Evolutionary conservation across 2,329 filamentous ascomycete genomes (phyloP).

Genomic region (Fonsecaea pedrosoi): DNA sequence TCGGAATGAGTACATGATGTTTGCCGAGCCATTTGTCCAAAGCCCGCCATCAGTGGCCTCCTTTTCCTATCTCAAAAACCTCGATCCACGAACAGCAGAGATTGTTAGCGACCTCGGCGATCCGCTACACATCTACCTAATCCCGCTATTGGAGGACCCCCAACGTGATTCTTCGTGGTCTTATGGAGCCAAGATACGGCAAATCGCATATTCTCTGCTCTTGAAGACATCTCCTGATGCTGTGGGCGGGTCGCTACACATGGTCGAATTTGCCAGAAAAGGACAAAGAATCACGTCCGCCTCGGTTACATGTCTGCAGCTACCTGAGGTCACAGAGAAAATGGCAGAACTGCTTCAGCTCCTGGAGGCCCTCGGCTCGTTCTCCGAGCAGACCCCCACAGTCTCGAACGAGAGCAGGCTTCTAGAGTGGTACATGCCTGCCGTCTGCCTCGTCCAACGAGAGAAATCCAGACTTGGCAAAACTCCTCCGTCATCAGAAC

Average conservation of each 20-base stretch:
- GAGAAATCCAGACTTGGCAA: conserved; percentile 26
- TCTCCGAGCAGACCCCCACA: too few species aligned
- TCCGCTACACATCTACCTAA: conserved; percentile 65
- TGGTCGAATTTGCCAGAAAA: conserved; percentile 34
- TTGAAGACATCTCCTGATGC: background rate
- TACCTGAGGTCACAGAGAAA: background rate
- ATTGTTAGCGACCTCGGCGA: conserved; percentile 54
- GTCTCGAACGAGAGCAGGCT: background rate
- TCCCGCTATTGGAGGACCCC: conserved; percentile 66
- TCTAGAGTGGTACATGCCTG: conserved; percentile 31
- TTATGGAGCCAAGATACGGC: conserved; percentile 58
- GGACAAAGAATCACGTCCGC: conserved; percentile 43
- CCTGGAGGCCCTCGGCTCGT: background rate
- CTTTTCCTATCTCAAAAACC: conserved; percentile 28
- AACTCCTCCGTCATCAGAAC: background rate
- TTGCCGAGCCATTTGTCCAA: conserved; percentile 47
- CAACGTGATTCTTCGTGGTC: conserved; percentile 65
- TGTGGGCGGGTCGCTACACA: background rate
- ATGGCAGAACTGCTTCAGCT: conserved; percentile 8
- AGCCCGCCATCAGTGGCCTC: background rate
- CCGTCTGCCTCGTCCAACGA: conserved; percentile 23
- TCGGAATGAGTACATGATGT: conserved; percentile 42
- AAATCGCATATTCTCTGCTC: conserved; percentile 63
- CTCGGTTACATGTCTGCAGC: background rate
- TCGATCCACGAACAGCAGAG: conserved; percentile 61